phyloP scores from a whole-genome alignment of 768 basidiomycete genomes.

The Coprinopsis cinerea region DNA sequence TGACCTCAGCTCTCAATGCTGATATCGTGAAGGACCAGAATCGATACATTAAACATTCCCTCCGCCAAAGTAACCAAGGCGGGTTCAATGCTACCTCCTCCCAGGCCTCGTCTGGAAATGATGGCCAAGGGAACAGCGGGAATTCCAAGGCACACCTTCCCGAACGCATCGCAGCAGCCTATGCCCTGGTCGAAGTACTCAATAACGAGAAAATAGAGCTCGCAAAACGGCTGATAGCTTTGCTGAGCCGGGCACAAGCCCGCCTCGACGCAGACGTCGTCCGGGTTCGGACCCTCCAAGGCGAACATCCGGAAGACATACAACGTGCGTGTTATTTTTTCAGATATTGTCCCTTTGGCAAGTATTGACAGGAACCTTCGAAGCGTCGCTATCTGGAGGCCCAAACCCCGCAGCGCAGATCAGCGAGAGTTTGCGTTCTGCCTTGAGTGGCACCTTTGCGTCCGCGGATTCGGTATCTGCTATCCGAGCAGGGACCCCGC shows the following conservation, averaged over 20 bases:
- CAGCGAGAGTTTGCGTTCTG: slow-evolving; percentile 38
- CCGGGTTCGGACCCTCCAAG: slow-evolving; percentile 41
- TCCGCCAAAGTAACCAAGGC: slow-evolving; percentile 18
- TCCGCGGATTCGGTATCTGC: slow-evolving; percentile 24
- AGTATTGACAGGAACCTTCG: slow-evolving; percentile 4
- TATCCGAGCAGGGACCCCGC: slow-evolving; percentile 13
- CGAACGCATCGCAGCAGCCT: slow-evolving; percentile 38
- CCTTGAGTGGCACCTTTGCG: slow-evolving; percentile 22
- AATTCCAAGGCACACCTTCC: slow-evolving; percentile 35
- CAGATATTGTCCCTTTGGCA: slow-evolving; percentile 12
- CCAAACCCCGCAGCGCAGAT: slow-evolving; percentile 34
- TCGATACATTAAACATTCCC: slow-evolving; percentile 44
- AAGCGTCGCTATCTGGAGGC: slow-evolving; percentile 17
- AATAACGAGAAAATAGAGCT: slow-evolving; percentile 41
- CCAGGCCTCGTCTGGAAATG: slow-evolving; percentile 21
- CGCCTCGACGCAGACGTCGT: slow-evolving; percentile 46
- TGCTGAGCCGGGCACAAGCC: slow-evolving; percentile 40
- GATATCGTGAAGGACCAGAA: slow-evolving; percentile 45
- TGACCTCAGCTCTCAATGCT: slow-evolving; percentile 45
- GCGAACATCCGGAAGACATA: slow-evolving; percentile 31
- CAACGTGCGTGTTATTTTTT: no score
- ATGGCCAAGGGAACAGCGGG: slow-evolving; percentile 27
- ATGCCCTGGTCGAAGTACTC: slow-evolving; percentile 39
- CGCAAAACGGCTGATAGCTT: slow-evolving; percentile 42
- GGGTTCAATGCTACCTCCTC: slow-evolving; percentile 17